These are phyloP conservation scores for Tricholoma matsutake DNA, from an alignment of 768 basidiomycete species.

Conservation along the genomic window DNA sequence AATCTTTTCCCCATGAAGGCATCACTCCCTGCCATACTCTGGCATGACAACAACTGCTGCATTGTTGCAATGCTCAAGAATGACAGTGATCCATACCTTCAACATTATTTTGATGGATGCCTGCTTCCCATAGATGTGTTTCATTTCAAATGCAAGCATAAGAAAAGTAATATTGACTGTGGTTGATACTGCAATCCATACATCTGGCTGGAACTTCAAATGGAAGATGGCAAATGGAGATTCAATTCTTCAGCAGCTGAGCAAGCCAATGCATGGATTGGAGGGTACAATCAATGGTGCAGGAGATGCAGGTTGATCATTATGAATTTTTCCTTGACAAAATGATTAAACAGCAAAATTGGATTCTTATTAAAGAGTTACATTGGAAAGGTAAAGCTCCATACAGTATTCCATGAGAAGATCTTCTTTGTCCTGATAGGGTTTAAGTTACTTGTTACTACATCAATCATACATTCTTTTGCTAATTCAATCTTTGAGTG, in stretches of 20 bases:
- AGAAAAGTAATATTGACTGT: conserved; percentile 23
- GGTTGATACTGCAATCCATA: conserved; percentile 28
- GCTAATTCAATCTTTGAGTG: not conserved
- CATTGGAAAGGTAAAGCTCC: not conserved
- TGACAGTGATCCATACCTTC: not conserved
- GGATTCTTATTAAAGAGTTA: conserved; percentile 6
- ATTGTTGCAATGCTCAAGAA: not conserved
- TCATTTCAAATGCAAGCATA: conserved; percentile 34
- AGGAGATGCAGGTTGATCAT: conserved; percentile 29
- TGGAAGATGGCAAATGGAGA: conserved; percentile 26
- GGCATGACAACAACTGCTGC: not conserved
- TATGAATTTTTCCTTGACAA: conserved; percentile 40
- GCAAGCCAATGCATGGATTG: conserved; percentile 42
- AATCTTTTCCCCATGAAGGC: not conserved
- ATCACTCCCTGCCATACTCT: not conserved
- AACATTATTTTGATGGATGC: conserved; percentile 5
- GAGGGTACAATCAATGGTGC: conserved; percentile 28
- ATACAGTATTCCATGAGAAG: not conserved
- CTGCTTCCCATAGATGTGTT: conserved; percentile 34
- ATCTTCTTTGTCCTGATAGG: not conserved
- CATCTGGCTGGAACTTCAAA: conserved; percentile 36
- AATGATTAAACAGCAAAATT: conserved; percentile 32
- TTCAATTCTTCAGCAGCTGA: conserved; percentile 43
- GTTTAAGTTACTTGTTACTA: too few species aligned
- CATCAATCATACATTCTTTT: too few species aligned